Base-by-base conservation (phyloP, 2,329 filamentous ascomycete genomes). In the Fusarium sulawesiense region DNA sequence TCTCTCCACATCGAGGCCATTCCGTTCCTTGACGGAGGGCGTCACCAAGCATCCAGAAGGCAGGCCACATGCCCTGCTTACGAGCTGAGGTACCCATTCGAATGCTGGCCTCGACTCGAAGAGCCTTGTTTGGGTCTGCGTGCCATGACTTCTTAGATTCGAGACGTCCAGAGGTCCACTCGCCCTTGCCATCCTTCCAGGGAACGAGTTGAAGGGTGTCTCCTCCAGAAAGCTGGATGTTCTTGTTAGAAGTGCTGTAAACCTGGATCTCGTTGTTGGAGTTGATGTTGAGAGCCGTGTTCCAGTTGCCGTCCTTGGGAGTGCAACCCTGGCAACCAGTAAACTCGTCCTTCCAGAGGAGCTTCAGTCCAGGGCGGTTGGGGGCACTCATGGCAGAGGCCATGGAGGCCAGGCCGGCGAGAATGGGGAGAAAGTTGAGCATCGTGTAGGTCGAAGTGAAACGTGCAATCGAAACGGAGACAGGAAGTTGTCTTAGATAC, bases 21-120 rank as follows among this genome's bases (percentile, higher is more conserved):
- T 68, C 64, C 4, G 80, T 82, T 14, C 84, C 84, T 64, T 78
- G 75, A 9, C 84, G 82, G 53, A 86, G 77, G 18, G 83, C 78
- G 61, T 84, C 79, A 13, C 85, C 85, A 2, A 86, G 80, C 56
- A 85, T 76, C 85, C 85, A 87, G 72, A 86, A 87, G 6, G 85
- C 85, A 4, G 85, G 84, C 85, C 85, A 87, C 67, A 86, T 79
- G 14, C 85, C 85, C 69, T 83, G 79, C 77, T 85, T 85, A 50
- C 79, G 78, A 30, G 68, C 68, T 18, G 74, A 60, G 13, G 76
- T 56, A 32, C 85, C 85, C 64, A 84, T 83, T 10, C 84, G 81
- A 56, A 87, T 77, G 44, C 76, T 76, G 12, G 81, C 81, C 75
- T 86, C 83, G 49, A 81, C 79, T 32, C 83, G 73, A 40, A 84